Percentiles rank a stretch among this genome's conserved stretches.
These are phyloP conservation scores for Quambalaria eucalypti DNA, from an alignment of 1,284 basidiomycete species.

Conservation along the genomic window DNA sequence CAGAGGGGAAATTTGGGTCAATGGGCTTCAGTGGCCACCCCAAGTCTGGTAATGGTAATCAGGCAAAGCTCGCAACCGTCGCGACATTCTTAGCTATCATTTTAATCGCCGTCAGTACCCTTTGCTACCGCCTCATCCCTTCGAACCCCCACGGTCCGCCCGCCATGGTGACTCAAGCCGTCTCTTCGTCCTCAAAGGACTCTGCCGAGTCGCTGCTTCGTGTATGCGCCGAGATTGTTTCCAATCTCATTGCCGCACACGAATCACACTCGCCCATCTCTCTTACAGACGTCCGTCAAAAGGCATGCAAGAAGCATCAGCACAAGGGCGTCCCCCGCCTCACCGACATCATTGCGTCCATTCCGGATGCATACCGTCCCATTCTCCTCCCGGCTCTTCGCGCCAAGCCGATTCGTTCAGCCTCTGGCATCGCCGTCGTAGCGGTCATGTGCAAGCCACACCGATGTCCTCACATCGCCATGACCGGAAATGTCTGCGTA, in stretches of 20 bases:
- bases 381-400: slow-evolving; percentile 78
- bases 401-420: slow-evolving; percentile 92
- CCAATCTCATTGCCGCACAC: slow-evolving; percentile 83
- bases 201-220: slow-evolving; percentile 84
- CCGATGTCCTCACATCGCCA: slow-evolving; percentile 97
- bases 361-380: slow-evolving; percentile 93
- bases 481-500: slow-evolving; percentile 99
- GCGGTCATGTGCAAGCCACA: slow-evolving; percentile 99
- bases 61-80: too few species aligned
- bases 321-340: slow-evolving; percentile 80
- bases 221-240: slow-evolving; percentile 86
- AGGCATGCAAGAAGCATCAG: slow-evolving; percentile 79
- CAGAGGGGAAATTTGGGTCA: too few species aligned
- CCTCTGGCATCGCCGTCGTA: slow-evolving; percentile 94
- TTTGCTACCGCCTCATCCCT: too few species aligned
- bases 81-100: too few species aligned
- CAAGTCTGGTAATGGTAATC: too few species aligned
- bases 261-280: slow-evolving; percentile 60
- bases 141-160: too few species aligned
- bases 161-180: neutral
- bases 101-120: too few species aligned
- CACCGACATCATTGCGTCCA: slow-evolving; percentile 96
- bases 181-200: neutral
- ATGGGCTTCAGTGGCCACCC: too few species aligned
- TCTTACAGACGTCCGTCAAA: slow-evolving; percentile 75